These are phyloP conservation scores for Leersia perrieri DNA, from an alignment of 176 grass and related monocot species.

Conservation along the genomic window DNA sequence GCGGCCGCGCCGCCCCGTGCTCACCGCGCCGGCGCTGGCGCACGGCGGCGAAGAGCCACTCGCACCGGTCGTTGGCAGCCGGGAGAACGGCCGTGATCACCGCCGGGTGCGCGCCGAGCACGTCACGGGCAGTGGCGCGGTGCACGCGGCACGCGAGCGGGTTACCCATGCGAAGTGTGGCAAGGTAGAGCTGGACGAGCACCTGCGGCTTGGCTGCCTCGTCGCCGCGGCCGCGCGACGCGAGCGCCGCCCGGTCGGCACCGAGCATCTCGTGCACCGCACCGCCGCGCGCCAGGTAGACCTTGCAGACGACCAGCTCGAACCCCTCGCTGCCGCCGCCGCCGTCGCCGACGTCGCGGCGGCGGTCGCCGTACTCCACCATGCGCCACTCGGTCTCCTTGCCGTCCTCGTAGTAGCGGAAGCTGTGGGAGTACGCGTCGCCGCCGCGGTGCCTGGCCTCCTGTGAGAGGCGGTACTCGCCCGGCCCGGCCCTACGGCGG, in stretches of 20 bases:
- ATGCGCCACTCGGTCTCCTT: slow-evolving; percentile 43
- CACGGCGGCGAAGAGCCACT: slow-evolving; percentile 39
- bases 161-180: slow-evolving; percentile 19
- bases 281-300: slow-evolving; percentile 14
- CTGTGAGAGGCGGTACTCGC: slow-evolving; percentile 25
- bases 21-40: not conserved
- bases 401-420: slow-evolving; percentile 43
- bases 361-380: slow-evolving; percentile 33
- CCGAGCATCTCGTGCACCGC: not conserved
- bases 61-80: slow-evolving; percentile 26
- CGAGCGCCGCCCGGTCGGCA: not conserved
- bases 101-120: slow-evolving; percentile 25
- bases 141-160: slow-evolving; percentile 25
- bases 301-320: slow-evolving; percentile 48
- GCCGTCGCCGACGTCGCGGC: not conserved
- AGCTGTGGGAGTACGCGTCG: slow-evolving; percentile 34
- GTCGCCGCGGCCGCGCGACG: not conserved
- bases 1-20: not conserved
- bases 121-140: not conserved
- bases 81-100: slow-evolving; percentile 27
- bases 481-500: slow-evolving; percentile 14
- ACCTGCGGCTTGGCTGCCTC: slow-evolving; percentile 27
- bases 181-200: slow-evolving; percentile 44
- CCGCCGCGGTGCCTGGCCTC: slow-evolving; percentile 5
- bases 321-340: not conserved